Conservation (phyloP, 2,329 filamentous ascomycete genomes). For the Mycosphaerella arachidis region DNA sequence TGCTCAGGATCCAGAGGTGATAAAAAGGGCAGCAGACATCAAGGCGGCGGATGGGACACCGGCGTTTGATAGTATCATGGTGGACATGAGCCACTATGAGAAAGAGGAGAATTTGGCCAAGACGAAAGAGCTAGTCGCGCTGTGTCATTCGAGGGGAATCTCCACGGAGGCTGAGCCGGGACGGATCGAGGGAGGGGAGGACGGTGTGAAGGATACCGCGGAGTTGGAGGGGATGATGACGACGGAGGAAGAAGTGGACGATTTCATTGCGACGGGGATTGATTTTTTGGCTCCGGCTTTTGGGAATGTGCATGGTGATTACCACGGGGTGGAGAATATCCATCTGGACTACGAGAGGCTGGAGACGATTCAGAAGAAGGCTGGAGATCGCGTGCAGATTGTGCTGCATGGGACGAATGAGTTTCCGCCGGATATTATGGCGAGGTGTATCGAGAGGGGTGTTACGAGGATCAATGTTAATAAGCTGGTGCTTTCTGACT, state of each 20-base stretch:
- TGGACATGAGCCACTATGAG: conserved; percentile 71
- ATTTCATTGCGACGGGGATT: conserved; percentile 67
- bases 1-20: conserved; percentile 41
- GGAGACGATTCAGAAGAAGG: conserved; percentile 45
- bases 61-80: conserved; percentile 68
- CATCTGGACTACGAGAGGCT: conserved; percentile 56
- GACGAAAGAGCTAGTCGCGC: conserved; percentile 58
- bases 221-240: conserved; percentile 62
- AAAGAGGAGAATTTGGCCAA: conserved; percentile 64
- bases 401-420: conserved; percentile 58
- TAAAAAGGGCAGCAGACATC: conserved; percentile 23
- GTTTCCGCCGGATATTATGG: conserved; percentile 52
- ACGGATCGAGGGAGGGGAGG: conserved; percentile 68
- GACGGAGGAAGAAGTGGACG: conserved; percentile 63
- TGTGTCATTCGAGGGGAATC: conserved; percentile 62
- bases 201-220: conserved; percentile 62
- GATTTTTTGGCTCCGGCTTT: conserved; percentile 72
- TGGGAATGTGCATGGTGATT: conserved; percentile 71
- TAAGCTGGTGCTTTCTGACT: conserved; percentile 52
- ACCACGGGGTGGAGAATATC: conserved; percentile 62
- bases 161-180: conserved; percentile 68
- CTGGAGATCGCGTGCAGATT: conserved; percentile 46
- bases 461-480: conserved; percentile 58
- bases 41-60: conserved; percentile 37
- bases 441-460: conserved; percentile 51